Base-by-base conservation (phyloP, 805 yeast species). In the Yarrowia sp. region DNA sequence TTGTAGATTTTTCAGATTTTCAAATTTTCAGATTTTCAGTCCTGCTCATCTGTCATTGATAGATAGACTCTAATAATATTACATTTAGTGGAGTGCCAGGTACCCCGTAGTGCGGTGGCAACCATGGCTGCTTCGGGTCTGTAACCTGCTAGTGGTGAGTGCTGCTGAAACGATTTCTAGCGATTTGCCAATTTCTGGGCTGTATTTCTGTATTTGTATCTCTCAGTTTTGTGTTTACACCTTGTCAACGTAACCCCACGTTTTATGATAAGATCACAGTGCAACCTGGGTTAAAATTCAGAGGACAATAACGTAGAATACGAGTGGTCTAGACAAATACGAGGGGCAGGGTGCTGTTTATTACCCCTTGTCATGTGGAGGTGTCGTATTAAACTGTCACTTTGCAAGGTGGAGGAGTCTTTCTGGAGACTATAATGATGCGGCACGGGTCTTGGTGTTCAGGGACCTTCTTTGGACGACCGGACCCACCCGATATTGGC, bases 121-220 rank as follows among this genome's bases (percentile, higher is more conserved):
- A 35, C 56, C 58, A 52, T 52, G 58, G 58, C 58, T 52, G 58
- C 58, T 52, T 52, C 58, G 58, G 58, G 43, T 19, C 58, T 52
- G 58, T 38, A 16, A 16, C 42, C 42, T 36, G 58, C 43, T 52
- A 52, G 58, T 26, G 43, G 1, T 12, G 15, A 38, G 36, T 32
- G 43, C 15, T 10, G 43, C 58, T 26, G 32, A 26, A 5, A n/a
- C 16, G 38, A 8, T 10, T 16, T 14, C 7, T 26, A 26, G 32
- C 19, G 32, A 19, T 32, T 15, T 32, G 22, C 32, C 49, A 22
- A 46, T 46, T 15, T 46, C 19, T 46, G 49, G 8, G 8, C 50
- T 46, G 22, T 48, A 26, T 48, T 26, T 11, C 32, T 26, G 32
- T 26, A 5, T 26, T 3, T 26, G 32, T 26, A 5, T 46, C 35